These are phyloP conservation scores for Vitis labrusca DNA, from an alignment of 164 flowering plant genomes.

Conservation along the genomic window DNA sequence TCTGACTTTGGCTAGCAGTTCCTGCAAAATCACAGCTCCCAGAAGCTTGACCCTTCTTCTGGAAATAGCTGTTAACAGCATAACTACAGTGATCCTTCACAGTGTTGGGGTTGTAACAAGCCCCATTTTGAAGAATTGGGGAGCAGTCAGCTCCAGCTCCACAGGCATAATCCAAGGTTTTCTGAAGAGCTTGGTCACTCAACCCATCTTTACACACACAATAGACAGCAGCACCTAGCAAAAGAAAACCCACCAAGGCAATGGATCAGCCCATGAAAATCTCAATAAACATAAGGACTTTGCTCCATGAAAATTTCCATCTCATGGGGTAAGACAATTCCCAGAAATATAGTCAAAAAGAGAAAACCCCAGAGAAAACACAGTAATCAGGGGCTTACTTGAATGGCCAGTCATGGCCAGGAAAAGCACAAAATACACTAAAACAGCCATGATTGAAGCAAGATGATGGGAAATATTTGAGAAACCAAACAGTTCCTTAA, in stretches of 20 bases:
- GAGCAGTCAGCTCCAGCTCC: slow-evolving; percentile 84
- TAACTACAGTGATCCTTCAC: slow-evolving; percentile 67
- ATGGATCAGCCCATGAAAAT: neutral
- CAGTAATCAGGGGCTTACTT: slow-evolving; percentile 27
- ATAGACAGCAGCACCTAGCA: slow-evolving; percentile 45
- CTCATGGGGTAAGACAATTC: too few species aligned
- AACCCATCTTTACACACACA: slow-evolving; percentile 58
- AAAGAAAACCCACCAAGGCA: neutral
- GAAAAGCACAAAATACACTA: slow-evolving; percentile 26
- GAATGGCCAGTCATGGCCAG: slow-evolving; percentile 37
- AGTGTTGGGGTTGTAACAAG: slow-evolving; percentile 75
- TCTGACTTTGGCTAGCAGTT: slow-evolving; percentile 34
- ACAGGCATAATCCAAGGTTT: slow-evolving; percentile 79
- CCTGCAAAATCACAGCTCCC: slow-evolving; percentile 67
- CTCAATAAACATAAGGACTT: neutral
- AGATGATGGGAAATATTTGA: neutral
- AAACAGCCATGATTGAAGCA: slow-evolving; percentile 29
- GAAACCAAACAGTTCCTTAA: neutral
- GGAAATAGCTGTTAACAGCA: slow-evolving; percentile 85
- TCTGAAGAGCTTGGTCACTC: slow-evolving; percentile 50
- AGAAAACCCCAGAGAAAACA: neutral
- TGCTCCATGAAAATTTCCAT: neutral
- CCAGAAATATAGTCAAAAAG: too few species aligned
- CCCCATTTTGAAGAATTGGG: slow-evolving; percentile 50
- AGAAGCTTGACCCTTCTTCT: slow-evolving; percentile 43